Evolutionary conservation across 75 land plant genomes (phyloP).

Genomic region (Sequoia sempervirens): DNA sequence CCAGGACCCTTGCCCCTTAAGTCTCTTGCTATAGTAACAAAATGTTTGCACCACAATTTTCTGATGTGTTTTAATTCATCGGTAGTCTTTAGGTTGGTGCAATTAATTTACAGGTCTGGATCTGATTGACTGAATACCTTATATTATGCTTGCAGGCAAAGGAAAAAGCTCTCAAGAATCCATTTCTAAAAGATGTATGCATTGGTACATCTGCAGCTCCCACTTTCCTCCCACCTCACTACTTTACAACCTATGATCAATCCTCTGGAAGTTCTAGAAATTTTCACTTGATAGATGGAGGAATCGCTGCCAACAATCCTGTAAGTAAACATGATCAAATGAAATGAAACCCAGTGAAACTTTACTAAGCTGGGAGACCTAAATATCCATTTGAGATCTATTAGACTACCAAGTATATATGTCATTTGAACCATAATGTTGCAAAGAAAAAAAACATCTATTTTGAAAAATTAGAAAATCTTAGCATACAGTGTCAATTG

Average conservation of each 20-base stretch:
- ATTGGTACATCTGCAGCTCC: slow-evolving; percentile 63
- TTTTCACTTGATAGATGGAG: slow-evolving; percentile 50
- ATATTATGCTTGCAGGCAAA: slow-evolving; percentile 1
- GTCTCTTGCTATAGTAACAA: not conserved
- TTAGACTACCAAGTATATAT: too few species aligned
- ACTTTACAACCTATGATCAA: slow-evolving; percentile 16
- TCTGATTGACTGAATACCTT: not conserved
- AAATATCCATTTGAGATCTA: not conserved
- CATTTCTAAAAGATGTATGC: slow-evolving; percentile 20
- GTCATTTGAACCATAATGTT: not conserved
- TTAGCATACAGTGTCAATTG: not conserved
- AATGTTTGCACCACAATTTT: not conserved
- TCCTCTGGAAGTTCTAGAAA: not conserved
- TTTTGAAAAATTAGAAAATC: too few species aligned
- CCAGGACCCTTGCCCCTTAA: too few species aligned
- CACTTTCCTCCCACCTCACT: slow-evolving; percentile 39
- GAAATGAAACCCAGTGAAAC: too few species aligned
- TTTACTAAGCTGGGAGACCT: not conserved
- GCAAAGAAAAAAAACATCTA: not conserved
- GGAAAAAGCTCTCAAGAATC: slow-evolving; percentile 2
- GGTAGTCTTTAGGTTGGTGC: not conserved
- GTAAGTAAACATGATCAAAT: slow-evolving; percentile 2
- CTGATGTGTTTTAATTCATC: not conserved
- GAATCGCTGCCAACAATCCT: slow-evolving; percentile 48
- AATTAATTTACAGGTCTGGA: not conserved